phyloP scores from a whole-genome alignment of 306 rosid species.

The Prunus armeniaca region DNA sequence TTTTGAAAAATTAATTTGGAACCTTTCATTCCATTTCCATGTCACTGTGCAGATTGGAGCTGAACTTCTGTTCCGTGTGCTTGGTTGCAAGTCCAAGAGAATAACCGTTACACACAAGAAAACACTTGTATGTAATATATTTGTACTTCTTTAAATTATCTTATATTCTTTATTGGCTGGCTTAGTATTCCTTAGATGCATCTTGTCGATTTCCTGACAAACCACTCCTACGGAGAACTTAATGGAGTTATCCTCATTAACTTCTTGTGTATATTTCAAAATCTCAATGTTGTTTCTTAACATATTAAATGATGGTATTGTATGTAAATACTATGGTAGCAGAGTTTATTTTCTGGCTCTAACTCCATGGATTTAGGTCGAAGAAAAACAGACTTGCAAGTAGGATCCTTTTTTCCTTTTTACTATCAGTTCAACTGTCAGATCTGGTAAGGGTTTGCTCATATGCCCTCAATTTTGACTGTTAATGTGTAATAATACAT shows the following conservation, averaged over 20 bases:
- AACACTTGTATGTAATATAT: conserved; percentile 64
- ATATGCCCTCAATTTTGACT: too few species aligned
- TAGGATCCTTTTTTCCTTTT: too few species aligned
- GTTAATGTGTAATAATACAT: too few species aligned
- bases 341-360: too few species aligned
- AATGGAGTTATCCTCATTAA: neutral
- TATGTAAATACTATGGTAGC: neutral
- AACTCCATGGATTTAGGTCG: too few species aligned
- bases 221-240: neutral
- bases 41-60: conserved; percentile 73
- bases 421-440: too few species aligned
- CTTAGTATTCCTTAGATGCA: neutral
- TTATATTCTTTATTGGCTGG: neutral
- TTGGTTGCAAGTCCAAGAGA: conserved; percentile 94
- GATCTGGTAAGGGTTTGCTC: too few species aligned
- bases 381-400: too few species aligned
- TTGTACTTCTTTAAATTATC: neutral
- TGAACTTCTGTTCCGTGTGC: conserved; percentile 82
- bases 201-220: neutral
- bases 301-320: neutral
- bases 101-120: conserved; percentile 96
- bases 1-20: neutral
- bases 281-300: neutral
- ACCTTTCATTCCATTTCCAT: conserved; percentile 26
- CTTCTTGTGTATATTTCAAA: neutral